Percentiles rank a stretch among this genome's conserved stretches.
Evolutionary conservation across 768 basidiomycete species (phyloP).

Genomic region (button mushroom (Agaricus bisporus)): DNA sequence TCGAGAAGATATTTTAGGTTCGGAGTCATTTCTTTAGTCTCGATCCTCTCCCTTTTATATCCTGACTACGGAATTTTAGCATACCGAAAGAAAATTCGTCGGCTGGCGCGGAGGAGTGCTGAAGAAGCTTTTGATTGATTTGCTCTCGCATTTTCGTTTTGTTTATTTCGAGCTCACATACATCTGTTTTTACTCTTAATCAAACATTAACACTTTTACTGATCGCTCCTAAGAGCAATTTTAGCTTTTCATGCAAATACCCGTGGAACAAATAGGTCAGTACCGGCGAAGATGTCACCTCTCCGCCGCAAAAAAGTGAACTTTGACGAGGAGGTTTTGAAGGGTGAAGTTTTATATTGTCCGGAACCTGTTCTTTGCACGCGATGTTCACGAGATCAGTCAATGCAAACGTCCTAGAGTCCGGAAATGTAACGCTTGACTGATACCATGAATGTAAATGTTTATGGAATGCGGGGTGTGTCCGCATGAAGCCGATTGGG

Average conservation of each 20-base stretch:
- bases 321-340: too few species aligned
- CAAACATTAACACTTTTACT: not conserved
- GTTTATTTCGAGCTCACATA: not conserved
- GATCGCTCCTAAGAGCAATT: not conserved
- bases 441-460: too few species aligned
- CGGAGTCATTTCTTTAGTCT: slow-evolving; percentile 14
- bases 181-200: slow-evolving; percentile 3
- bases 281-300: too few species aligned
- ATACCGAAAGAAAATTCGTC: slow-evolving; percentile 95
- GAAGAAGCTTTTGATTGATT: slow-evolving; percentile 79
- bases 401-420: too few species aligned
- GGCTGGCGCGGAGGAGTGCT: slow-evolving; percentile 79
- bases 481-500: too few species aligned
- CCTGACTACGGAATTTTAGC: slow-evolving; percentile 30
- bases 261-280: too few species aligned
- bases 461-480: too few species aligned
- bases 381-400: too few species aligned
- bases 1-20: slow-evolving; percentile 57
- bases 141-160: not conserved
- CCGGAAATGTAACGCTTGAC: too few species aligned
- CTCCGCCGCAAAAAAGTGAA: too few species aligned
- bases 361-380: too few species aligned
- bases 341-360: too few species aligned
- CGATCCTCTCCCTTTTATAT: not conserved
- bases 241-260: not conserved